Evolutionary conservation across 2,329 filamentous ascomycete genomes (phyloP), one percentile per base, ranked within the genome.

Genomic region (Claviceps paspali): DNA sequence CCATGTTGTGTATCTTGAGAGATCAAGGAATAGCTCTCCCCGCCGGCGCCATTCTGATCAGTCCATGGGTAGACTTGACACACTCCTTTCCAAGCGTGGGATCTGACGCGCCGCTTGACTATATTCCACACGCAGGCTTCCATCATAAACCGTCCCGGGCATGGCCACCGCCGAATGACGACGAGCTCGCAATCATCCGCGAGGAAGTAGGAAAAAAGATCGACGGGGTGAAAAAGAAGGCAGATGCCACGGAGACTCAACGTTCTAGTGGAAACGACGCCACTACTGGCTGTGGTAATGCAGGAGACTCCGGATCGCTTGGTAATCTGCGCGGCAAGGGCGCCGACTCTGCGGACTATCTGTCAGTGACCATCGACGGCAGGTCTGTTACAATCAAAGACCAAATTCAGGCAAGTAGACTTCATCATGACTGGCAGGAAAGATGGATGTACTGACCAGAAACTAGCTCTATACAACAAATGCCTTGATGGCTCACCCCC

Each of bases 61-160:
- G 85, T 35, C 91, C 91, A 1, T 98, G 91, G 91, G 86, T 88
- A 7, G 91, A 98, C 54, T 62, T 96, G 37, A 93, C 85, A 0
- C 88, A 96, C 54, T 95, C 87, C 0, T 96, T 96, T 45, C 91
- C 91, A 0, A 95, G 87, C 46, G 71, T 94, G n/a, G 70, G 74
- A 2, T 72, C 67, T 5, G 74, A 85, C 29, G 76, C 73, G 35
- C 72, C 74, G 1, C 59, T 84, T 35, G 91, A 98, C 53, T 96
- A 95, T 49, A 88, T 98, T 24, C 91, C 91, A 4, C 62, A 77
- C 1, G 70, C 79, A 47, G 91, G 91, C 0, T 96, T 98, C 49
- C 78, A 92, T 45, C 86, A 96, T 48, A 85, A 81, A 49, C 91
- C 88, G 0, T 94, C 85, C 0, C 65, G 72, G 38, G 76, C 82